Conservation (phyloP, 192 early-diverging fungal genomes). For the Mortierella hygrophila region DNA sequence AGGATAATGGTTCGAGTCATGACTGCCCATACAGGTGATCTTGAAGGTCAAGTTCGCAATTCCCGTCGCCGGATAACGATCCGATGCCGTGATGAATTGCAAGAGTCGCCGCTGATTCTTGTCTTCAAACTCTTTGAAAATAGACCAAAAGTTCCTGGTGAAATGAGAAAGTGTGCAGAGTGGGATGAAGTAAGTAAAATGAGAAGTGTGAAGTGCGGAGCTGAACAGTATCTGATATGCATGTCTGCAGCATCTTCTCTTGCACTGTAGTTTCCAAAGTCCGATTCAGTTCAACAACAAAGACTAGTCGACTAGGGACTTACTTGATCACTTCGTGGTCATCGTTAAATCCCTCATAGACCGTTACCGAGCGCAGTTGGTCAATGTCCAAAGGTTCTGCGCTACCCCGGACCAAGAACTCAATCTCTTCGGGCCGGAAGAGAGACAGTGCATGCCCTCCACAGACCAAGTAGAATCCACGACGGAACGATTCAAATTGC, state of each 20-base stretch:
- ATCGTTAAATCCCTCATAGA: slow-evolving; percentile 74
- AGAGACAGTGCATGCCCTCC: slow-evolving; percentile 88
- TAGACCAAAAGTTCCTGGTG: slow-evolving; percentile 80
- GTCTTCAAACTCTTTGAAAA: slow-evolving; percentile 75
- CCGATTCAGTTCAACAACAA: background rate
- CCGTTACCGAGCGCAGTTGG: slow-evolving; percentile 63
- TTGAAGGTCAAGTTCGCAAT: slow-evolving; percentile 74
- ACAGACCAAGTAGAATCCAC: slow-evolving; percentile 91
- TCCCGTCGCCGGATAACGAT: slow-evolving; percentile 88
- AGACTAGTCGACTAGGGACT: slow-evolving; percentile 13
- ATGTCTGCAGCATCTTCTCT: background rate
- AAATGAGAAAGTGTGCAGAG: slow-evolving; percentile 1
- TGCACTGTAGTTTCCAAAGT: background rate
- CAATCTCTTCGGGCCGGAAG: slow-evolving; percentile 94
- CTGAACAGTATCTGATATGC: background rate
- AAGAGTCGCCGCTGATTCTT: slow-evolving; percentile 79
- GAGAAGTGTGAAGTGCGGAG: background rate
- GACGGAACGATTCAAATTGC: slow-evolving; percentile 87
- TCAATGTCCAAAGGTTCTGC: slow-evolving; percentile 74
- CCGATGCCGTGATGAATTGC: slow-evolving; percentile 94
- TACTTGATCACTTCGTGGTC: slow-evolving; percentile 66
- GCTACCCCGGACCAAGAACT: slow-evolving; percentile 89
- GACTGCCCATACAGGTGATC: slow-evolving; percentile 78
- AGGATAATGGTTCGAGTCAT: slow-evolving; percentile 75
- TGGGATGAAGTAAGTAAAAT: background rate